Evolutionary conservation across 768 basidiomycete genomes (phyloP).

Genomic region (Termitomyces sp.): DNA sequence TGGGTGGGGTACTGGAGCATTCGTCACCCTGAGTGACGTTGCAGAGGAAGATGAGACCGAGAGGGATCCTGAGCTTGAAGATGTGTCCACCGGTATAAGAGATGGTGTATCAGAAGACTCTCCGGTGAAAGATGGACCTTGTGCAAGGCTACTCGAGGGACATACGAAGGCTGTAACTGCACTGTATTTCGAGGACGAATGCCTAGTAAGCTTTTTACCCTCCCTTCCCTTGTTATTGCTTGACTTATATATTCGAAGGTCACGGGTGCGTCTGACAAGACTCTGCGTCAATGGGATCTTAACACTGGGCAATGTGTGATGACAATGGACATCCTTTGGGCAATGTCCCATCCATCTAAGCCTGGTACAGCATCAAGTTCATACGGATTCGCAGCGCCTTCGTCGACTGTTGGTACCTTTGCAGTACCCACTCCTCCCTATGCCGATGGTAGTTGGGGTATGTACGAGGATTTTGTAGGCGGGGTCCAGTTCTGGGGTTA

Average conservation of each 20-base stretch:
- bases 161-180: slow-evolving; percentile 92
- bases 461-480: slow-evolving; percentile 97
- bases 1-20: slow-evolving; percentile 46
- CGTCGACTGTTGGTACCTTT: slow-evolving; percentile 60
- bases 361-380: slow-evolving; percentile 34
- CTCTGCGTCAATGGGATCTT: slow-evolving; percentile 97
- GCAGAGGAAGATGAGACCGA: slow-evolving; percentile 59
- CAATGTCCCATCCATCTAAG: slow-evolving; percentile 83
- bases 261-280: slow-evolving; percentile 97
- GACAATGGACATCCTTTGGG: slow-evolving; percentile 99
- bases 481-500: slow-evolving; percentile 99
- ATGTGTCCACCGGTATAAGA: slow-evolving; percentile 35
- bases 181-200: slow-evolving; percentile 93
- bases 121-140: slow-evolving; percentile 48
- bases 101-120: slow-evolving; percentile 30
- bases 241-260: slow-evolving; percentile 50
- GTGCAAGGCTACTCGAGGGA: slow-evolving; percentile 76
- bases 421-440: slow-evolving; percentile 83
- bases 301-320: slow-evolving; percentile 96
- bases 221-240: background rate
- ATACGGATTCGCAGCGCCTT: slow-evolving; percentile 40
- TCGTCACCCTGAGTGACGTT: slow-evolving; percentile 57
- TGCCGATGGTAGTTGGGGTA: slow-evolving; percentile 88
- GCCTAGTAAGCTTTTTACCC: slow-evolving; percentile 54
- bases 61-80: slow-evolving; percentile 34